These are phyloP conservation scores for Gastrolobium villosum DNA, from an alignment of 306 rosid genomes.

Conservation along the genomic window DNA sequence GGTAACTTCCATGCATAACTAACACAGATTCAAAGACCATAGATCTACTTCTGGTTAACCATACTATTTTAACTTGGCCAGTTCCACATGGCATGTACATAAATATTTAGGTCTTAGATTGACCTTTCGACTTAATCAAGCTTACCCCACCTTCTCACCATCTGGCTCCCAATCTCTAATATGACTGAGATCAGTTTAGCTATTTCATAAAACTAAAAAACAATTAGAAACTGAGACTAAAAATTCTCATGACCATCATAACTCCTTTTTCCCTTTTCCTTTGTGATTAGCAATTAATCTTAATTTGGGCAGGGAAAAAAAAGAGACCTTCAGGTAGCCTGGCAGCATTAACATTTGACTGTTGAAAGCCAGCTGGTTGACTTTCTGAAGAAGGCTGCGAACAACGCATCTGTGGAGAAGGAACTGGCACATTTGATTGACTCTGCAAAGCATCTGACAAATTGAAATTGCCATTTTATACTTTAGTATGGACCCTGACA, in stretches of 20 bases:
- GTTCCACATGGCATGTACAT: not conserved
- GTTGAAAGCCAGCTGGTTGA: conserved; percentile 57
- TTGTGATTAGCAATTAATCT: conserved; percentile 1
- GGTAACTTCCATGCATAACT: not conserved
- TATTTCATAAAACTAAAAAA: not conserved
- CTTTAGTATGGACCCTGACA: conserved; percentile 21
- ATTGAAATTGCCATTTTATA: conserved; percentile 40
- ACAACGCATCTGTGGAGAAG: conserved; percentile 49
- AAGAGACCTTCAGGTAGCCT: conserved; percentile 67
- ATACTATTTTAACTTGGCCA: not conserved
- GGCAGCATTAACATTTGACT: conserved; percentile 50
- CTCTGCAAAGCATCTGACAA: conserved; percentile 61
- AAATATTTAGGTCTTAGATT: conserved; percentile 8
- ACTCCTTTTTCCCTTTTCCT: not conserved
- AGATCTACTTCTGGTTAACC: not conserved
- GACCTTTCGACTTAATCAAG: not conserved
- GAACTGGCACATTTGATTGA: conserved; percentile 50
- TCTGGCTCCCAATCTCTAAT: conserved; percentile 1
- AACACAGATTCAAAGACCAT: not conserved
- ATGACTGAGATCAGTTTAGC: not conserved
- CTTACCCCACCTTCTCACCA: not conserved
- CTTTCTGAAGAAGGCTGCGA: conserved; percentile 45
- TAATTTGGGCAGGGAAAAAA: conserved; percentile 34
- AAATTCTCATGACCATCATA: not conserved
- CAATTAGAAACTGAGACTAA: not conserved